Evolutionary conservation across 208 protist species (phyloP), one percentile per base, ranked within the genome.

Genomic region (Crithidia bombi): DNA sequence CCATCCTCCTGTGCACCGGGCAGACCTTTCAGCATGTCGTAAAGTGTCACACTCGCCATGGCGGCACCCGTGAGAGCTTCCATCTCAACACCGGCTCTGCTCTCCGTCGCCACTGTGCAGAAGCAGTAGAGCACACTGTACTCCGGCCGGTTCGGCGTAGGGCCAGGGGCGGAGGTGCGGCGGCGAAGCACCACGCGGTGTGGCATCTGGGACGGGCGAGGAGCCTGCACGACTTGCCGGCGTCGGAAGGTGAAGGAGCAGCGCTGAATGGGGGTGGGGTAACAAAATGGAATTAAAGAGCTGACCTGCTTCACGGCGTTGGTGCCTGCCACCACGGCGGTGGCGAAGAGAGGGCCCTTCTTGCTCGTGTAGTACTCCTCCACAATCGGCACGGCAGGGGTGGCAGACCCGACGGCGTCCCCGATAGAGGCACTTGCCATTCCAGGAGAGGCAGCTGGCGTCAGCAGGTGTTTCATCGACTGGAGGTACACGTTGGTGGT

Each of bases 1-100:
- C 90, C 90, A 61, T 95, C 90, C 75, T 96, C 86, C 75, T 96
- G 90, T 6, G 90, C 83, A 2, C 87, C 83, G 0, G 87, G 85
- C 5, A 94, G 49, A 1, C 79, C 73, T 38, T 87, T 87, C 35
- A 96, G 73, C 91, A 96, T 96, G 73, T 96, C 91, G 75, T 96
- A 96, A 9, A 96, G 66, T 5, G 92, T 98, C 10, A 98, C 67
- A 43, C 85, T 87, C 17, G 96, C 89, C 30, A 98, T 80, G 5
- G 78, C 91, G 4, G 93, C 94, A 11, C 94, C 97, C 0, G 94
- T 98, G n/a, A 98, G 69, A 17, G 97, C 96, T 80, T 98, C 97
- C 96, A 98, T 98, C 82, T 99, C 98, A n/a, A 98, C 96, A 4
- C 97, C 95, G 0, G 91, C 92, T 62, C 88, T 95, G 50, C 54